Evolutionary conservation across 2,329 filamentous ascomycete genomes (phyloP).

Genomic region (Aspergillus viridinutans): DNA sequence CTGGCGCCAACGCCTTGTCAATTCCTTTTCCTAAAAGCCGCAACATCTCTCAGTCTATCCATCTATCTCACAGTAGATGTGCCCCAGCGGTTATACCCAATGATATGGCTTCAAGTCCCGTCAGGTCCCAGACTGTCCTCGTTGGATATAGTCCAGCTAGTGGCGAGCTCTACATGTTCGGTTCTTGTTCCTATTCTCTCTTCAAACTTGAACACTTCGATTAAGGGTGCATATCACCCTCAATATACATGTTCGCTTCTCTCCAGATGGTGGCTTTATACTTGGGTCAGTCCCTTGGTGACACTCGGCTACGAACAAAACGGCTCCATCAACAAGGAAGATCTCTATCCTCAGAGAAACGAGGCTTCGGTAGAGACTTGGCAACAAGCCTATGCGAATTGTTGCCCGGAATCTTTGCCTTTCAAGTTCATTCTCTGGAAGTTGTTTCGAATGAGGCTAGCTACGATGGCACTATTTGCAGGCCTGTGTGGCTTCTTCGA

Average conservation of each 20-base stretch:
- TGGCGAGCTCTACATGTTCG: conserved; percentile 1
- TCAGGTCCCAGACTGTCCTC: background rate
- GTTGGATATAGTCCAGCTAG: background rate
- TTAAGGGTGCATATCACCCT: conserved; percentile 1
- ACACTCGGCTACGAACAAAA: background rate
- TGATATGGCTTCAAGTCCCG: conserved; percentile 6
- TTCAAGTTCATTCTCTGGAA: conserved; percentile 4
- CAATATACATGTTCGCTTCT: conserved; percentile 4
- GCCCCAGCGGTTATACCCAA: conserved; percentile 3
- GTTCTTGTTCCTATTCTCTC: conserved; percentile 4
- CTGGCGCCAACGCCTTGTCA: background rate
- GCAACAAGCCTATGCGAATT: background rate
- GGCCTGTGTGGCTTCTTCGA: conserved; percentile 8
- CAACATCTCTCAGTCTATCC: background rate
- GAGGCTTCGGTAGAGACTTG: conserved; percentile 1
- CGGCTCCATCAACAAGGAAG: conserved; percentile 1
- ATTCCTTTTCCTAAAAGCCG: background rate
- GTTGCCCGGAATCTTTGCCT: background rate
- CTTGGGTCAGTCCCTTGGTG: conserved; percentile 8
- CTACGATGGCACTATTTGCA: conserved; percentile 3
- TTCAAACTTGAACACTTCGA: background rate
- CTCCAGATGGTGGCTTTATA: conserved; percentile 10
- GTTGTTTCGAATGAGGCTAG: conserved; percentile 4
- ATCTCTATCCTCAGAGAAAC: background rate
- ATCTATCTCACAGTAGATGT: conserved; percentile 4